Conservation (phyloP, 1,139 yeast species). For the Suzukiozyma palmioleophila region DNA sequence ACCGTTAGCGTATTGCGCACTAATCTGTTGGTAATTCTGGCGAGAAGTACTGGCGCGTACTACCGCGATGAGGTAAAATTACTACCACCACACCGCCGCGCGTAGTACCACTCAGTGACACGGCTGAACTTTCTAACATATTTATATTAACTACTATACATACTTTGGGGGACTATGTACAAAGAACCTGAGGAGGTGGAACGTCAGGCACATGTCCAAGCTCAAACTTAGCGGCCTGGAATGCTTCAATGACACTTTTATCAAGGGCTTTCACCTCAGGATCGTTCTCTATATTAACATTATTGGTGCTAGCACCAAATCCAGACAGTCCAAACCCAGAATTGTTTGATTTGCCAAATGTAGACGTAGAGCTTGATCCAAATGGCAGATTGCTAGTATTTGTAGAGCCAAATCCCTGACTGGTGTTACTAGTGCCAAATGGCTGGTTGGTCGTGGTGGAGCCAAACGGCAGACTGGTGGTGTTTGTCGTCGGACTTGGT, state of each 20-base stretch:
- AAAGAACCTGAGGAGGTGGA: conserved; percentile 60
- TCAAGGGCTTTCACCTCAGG: conserved; percentile 30
- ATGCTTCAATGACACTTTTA: conserved; percentile 42
- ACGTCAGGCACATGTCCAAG: conserved; percentile 75
- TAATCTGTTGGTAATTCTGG: too few relatives aligned
- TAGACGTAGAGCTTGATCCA: conserved; percentile 6
- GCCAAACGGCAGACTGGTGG: conserved; percentile 12
- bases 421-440: conserved; percentile 1
- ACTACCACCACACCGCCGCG: too few relatives aligned
- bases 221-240: conserved; percentile 46
- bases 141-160: too few relatives aligned
- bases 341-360: conserved; percentile 2
- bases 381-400: conserved; percentile 9
- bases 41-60: too few relatives aligned
- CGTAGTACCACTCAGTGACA: too few relatives aligned
- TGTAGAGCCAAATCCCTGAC: conserved; percentile 13
- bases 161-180: conserved; percentile 6
- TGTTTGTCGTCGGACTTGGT: conserved; percentile 4
- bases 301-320: conserved; percentile 2
- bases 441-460: conserved; percentile 2
- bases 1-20: too few relatives aligned
- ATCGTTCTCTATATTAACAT: background rate
- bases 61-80: too few relatives aligned
- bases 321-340: background rate
- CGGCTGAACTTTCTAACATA: too few relatives aligned